Evolutionary conservation across 2,329 filamentous ascomycete species (phyloP).

Genomic region (Colletotrichum falcatum): DNA sequence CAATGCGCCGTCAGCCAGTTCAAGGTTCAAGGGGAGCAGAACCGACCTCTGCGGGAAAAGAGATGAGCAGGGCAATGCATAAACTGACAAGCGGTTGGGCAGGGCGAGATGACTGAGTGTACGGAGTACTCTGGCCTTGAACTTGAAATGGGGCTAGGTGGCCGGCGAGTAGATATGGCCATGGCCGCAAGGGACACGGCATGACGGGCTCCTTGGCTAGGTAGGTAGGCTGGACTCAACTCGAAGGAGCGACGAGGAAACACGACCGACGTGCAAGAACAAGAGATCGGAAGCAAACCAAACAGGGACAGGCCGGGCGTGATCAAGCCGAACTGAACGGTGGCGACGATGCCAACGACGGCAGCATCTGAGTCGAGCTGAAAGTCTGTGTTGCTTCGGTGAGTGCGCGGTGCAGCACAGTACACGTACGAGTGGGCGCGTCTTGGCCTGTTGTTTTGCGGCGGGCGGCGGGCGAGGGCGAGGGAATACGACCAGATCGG

Average conservation of each 20-base stretch:
- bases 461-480: not conserved
- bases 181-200: conserved; percentile 11
- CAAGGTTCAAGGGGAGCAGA: conserved; percentile 12
- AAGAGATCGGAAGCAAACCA: not conserved
- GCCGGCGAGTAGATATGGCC: not conserved
- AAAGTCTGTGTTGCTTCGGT: conserved; percentile 22
- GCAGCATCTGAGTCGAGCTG: conserved; percentile 30
- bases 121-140: not conserved
- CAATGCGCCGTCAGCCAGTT: conserved; percentile 21
- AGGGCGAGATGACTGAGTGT: not conserved
- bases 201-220: conserved; percentile 1
- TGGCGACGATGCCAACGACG: conserved; percentile 23
- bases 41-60: not conserved
- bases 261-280: not conserved
- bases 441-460: not conserved
- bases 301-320: not conserved
- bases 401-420: not conserved
- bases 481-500: conserved; percentile 9
- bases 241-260: conserved; percentile 18
- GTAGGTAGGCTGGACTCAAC: not conserved
- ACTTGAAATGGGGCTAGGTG: conserved; percentile 1
- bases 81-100: not conserved
- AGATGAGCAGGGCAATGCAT: conserved; percentile 16
- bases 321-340: conserved; percentile 18
- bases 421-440: not conserved